Evolutionary conservation across 441 rosid genomes (phyloP), one percentile per base, ranked within the genome.

Genomic region (Pelargonium fulgidum): DNA sequence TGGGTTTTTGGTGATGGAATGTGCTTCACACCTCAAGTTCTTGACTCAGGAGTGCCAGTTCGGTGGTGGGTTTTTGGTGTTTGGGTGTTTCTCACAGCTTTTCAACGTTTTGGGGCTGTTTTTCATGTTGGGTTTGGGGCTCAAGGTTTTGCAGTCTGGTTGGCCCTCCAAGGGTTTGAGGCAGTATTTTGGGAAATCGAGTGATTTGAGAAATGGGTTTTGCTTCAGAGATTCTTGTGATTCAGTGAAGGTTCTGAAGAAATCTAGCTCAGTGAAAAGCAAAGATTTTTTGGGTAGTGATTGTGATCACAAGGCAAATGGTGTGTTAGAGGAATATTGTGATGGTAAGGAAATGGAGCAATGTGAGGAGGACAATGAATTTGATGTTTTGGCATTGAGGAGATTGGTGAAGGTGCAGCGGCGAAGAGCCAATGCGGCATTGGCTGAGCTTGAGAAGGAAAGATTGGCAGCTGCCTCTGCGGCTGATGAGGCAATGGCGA

Each of bases 401-500:
- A 79, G 72, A 73, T 77, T 86, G 76, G 89, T 90, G 6, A 87
- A 84, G 74, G 72, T 74, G 11, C 96, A 89, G 75, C 81, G 88
- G 78, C 78, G 41, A 17, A 79, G 85, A 67, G 82, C 84, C 4
- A 75, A 77, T 1, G 63, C 47, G 63, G 78, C 88, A 62, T 54
- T 26, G 50, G 58, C 26, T 48, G 98, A 93, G 73, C 83, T 87
- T 9, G 96, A 90, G 71, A 85, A 87, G 62, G 98, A 93, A 73
- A 83, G 96, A 77, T 54, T 68, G 69, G 96, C 98, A 0, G 76
- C 97, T 45, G 79, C 89, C 50, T 79, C 91, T 2, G 93, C 96
- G 0, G 85, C 90, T 1, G 82, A 83, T n/a, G 98, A 89, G 79
- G 88, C 98, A 45, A 89, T 93, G 93, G 81, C 88, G 22, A 85